Evolutionary conservation across 495 filamentous ascomycete genomes (phyloP).

Genomic region (Trichoderma reesei): DNA sequence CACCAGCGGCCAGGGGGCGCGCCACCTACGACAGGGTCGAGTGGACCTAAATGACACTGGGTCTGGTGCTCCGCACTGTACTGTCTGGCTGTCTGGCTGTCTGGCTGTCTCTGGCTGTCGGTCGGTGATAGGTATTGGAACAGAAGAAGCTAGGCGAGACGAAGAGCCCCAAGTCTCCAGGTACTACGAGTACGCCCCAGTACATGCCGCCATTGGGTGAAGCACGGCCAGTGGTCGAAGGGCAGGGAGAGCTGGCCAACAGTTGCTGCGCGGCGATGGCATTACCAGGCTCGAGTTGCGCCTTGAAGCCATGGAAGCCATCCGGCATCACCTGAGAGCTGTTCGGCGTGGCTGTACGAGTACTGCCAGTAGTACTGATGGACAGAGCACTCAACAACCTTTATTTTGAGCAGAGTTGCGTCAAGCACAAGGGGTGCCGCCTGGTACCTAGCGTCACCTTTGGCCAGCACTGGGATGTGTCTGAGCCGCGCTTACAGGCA

Average conservation of each 20-base stretch:
- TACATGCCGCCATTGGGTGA: not conserved
- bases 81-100: too few relatives aligned
- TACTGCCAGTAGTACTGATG: too few relatives aligned
- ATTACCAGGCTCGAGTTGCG: not conserved
- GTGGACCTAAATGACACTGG: not conserved
- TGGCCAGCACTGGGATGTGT: not conserved
- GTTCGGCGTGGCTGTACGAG: not conserved
- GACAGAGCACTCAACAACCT: not conserved
- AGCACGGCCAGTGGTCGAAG: not conserved
- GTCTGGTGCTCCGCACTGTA: not conserved
- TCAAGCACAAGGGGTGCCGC: not conserved
- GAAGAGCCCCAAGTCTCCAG: not conserved
- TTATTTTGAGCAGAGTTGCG: conserved; percentile 5
- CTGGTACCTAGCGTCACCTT: not conserved
- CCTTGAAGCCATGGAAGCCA: not conserved
- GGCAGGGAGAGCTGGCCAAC: not conserved
- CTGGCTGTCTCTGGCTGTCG: too few relatives aligned
- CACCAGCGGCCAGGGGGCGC: conserved; percentile 28
- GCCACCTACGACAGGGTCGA: conserved; percentile 24
- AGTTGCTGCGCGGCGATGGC: not conserved
- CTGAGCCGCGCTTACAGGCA: not conserved
- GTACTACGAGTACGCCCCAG: too few relatives aligned
- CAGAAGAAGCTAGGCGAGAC: not conserved
- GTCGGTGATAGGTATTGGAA: not conserved
- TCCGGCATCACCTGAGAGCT: not conserved